These are phyloP conservation scores for Leccinum variabile DNA, from an alignment of 1,284 basidiomycete genomes.

Conservation along the genomic window DNA sequence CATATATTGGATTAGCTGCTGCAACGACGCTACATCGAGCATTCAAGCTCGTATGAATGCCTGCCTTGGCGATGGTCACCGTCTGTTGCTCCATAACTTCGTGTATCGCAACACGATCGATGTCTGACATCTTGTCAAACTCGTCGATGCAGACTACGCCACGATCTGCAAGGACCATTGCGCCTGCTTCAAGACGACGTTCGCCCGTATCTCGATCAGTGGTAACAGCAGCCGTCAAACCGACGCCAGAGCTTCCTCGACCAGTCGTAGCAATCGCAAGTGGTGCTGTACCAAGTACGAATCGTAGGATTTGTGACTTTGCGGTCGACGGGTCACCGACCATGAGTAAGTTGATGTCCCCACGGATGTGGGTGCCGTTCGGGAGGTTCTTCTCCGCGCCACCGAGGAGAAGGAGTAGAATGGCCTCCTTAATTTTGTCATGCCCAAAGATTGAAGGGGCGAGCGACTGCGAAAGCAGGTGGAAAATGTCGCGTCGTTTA, in stretches of 20 bases:
- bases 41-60: constrained; percentile 98
- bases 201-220: constrained; percentile 98
- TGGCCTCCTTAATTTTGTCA: constrained; percentile 94
- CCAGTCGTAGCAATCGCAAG: constrained; percentile 98
- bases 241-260: constrained; percentile 95
- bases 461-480: constrained; percentile 89
- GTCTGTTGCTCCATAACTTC: constrained; percentile 99
- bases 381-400: constrained; percentile 97
- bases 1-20: constrained; percentile 98
- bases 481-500: constrained; percentile 85
- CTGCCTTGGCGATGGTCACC: constrained; percentile 98
- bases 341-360: constrained; percentile 99
- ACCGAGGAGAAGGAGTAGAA: constrained; percentile 90
- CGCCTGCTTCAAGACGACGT: constrained; percentile 93
- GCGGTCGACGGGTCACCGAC: constrained; percentile 98
- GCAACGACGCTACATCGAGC: constrained; percentile 98
- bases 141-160: constrained; percentile 99
- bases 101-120: constrained; percentile 99
- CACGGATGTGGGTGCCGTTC: constrained; percentile 98
- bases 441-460: constrained; percentile 98
- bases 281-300: constrained; percentile 95
- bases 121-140: constrained; percentile 99
- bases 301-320: constrained; percentile 95
- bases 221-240: constrained; percentile 99
- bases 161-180: constrained; percentile 99